phyloP scores from a whole-genome alignment of 2,329 filamentous ascomycete genomes.

The Aspergillus uvarum region DNA sequence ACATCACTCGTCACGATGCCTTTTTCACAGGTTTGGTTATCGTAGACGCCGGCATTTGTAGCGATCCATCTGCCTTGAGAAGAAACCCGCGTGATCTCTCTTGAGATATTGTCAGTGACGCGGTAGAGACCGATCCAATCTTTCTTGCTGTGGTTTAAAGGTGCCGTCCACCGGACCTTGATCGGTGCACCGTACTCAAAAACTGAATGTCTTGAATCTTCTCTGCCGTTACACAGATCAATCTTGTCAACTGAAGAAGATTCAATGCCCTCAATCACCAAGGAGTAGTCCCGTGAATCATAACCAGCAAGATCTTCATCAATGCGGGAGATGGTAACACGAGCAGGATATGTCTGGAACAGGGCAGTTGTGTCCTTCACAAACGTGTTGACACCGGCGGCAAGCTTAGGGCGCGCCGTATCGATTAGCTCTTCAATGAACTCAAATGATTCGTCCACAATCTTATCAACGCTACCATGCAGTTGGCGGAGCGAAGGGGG shows the following conservation, averaged over 20 bases:
- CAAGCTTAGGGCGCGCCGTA: slow-evolving; percentile 77
- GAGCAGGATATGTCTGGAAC: slow-evolving; percentile 85
- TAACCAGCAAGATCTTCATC: slow-evolving; percentile 77
- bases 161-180: slow-evolving; percentile 85
- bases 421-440: slow-evolving; percentile 92
- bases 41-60: slow-evolving; percentile 73
- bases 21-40: slow-evolving; percentile 70
- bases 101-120: slow-evolving; percentile 87
- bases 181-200: slow-evolving; percentile 91
- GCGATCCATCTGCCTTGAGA: slow-evolving; percentile 89
- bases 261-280: slow-evolving; percentile 69
- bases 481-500: slow-evolving; percentile 79
- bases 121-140: slow-evolving; percentile 98
- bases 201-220: slow-evolving; percentile 72
- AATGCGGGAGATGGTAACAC: slow-evolving; percentile 77
- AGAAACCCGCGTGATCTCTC: slow-evolving; percentile 78
- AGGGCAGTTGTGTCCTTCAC: slow-evolving; percentile 83
- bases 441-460: slow-evolving; percentile 80
- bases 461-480: slow-evolving; percentile 81
- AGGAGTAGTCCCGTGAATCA: slow-evolving; percentile 75
- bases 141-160: slow-evolving; percentile 78
- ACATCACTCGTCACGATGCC: slow-evolving; percentile 73
- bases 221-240: slow-evolving; percentile 68
- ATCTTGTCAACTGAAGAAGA: slow-evolving; percentile 52
- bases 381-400: slow-evolving; percentile 80